Conservation (phyloP, 306 rosid genomes). For the Malus asiatica region DNA sequence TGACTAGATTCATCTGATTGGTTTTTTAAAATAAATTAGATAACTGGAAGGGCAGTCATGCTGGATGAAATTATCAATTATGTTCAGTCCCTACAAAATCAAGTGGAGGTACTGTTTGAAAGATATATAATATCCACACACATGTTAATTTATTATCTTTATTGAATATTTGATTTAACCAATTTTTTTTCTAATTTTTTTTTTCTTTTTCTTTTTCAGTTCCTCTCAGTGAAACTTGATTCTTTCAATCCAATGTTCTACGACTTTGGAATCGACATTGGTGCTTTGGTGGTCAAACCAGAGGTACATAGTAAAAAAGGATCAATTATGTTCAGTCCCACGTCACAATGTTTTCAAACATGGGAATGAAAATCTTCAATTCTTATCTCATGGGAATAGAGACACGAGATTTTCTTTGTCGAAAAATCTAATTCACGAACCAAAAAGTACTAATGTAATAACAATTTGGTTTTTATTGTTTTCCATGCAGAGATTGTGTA, state of each 20-base stretch:
- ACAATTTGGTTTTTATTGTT: not conserved
- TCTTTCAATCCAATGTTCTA: slow-evolving; percentile 58
- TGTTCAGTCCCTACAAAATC: slow-evolving; percentile 96
- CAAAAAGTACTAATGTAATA: not conserved
- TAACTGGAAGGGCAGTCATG: slow-evolving; percentile 93
- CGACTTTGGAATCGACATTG: slow-evolving; percentile 64
- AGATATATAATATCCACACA: not conserved
- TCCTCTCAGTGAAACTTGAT: slow-evolving; percentile 88
- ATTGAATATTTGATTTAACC: not conserved
- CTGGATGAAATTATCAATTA: slow-evolving; percentile 97
- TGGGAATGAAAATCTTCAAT: not conserved
- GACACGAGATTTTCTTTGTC: not conserved
- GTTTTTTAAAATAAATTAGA: slow-evolving; percentile 32
- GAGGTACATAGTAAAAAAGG: slow-evolving; percentile 35
- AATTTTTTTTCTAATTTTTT: not conserved
- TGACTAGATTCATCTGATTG: slow-evolving; percentile 42
- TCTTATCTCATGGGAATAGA: not conserved
- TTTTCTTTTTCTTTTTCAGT: slow-evolving; percentile 32
- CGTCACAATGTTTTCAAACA: not conserved
- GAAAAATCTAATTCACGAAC: not conserved
- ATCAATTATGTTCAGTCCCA: not conserved
- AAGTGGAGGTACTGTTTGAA: slow-evolving; percentile 70
- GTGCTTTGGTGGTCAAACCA: slow-evolving; percentile 41
- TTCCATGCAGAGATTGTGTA: slow-evolving; percentile 33
- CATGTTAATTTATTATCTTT: not conserved